phyloP scores from a whole-genome alignment of 768 basidiomycete species.

The Hygrophoropsis aurantiaca region DNA sequence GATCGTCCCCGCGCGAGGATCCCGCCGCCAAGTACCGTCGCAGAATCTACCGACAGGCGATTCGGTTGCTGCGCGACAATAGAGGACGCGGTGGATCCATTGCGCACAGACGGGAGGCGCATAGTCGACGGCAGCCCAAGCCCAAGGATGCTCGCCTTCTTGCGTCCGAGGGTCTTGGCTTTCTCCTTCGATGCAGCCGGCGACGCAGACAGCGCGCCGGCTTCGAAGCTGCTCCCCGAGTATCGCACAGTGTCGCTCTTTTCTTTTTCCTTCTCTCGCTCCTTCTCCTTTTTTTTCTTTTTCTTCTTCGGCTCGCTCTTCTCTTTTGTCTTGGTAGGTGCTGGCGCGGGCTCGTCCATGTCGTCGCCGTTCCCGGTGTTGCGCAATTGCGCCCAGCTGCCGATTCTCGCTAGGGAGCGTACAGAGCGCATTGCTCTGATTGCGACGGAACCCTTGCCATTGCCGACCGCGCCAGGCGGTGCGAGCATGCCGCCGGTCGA shows the following conservation, averaged over 20 bases:
- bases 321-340: constrained; percentile 30
- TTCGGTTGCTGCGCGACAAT: constrained; percentile 12
- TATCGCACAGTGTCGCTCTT: constrained; percentile 33
- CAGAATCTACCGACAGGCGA: constrained; percentile 34
- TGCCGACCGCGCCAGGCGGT: constrained; percentile 29
- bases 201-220: constrained; percentile 50
- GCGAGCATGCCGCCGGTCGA: constrained; percentile 38
- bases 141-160: constrained; percentile 63
- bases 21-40: constrained; percentile 25
- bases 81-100: constrained; percentile 37
- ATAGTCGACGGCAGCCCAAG: constrained; percentile 60
- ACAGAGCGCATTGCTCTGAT: constrained; percentile 78
- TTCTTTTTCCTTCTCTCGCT: constrained; percentile 32
- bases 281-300: constrained; percentile 33
- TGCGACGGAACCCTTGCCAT: constrained; percentile 62
- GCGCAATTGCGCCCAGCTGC: constrained; percentile 67
- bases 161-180: constrained; percentile 44
- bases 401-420: constrained; percentile 67
- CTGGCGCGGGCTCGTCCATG: constrained; percentile 22
- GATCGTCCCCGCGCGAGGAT: constrained; percentile 34
- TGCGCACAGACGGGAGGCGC: constrained; percentile 39
- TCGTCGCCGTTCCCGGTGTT: constrained; percentile 33
- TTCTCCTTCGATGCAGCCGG: constrained; percentile 22
- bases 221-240: constrained; percentile 69
- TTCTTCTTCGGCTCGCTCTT: constrained; percentile 31